These are phyloP conservation scores for Pseudophaeomoniella oleicola DNA, from an alignment of 2,329 filamentous ascomycete genomes.

Conservation along the genomic window DNA sequence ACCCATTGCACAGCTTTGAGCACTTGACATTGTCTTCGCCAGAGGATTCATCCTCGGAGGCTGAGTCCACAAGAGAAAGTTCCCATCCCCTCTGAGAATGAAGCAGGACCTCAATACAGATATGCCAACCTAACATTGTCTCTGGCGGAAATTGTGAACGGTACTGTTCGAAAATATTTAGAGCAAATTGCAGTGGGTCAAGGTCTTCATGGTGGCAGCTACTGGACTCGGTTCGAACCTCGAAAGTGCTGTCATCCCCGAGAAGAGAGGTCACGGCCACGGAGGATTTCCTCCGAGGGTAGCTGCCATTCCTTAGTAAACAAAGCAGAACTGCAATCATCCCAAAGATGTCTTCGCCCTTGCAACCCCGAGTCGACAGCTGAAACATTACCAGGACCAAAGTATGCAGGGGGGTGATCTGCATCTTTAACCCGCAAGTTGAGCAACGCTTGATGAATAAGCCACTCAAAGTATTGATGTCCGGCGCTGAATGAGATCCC, in stretches of 20 bases:
- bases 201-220: conserved; percentile 13
- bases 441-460: conserved; percentile 14
- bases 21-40: too few relatives aligned
- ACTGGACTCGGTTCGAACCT: conserved; percentile 1
- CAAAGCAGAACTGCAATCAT: conserved; percentile 21
- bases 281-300: conserved; percentile 11
- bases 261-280: conserved; percentile 10
- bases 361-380: conserved; percentile 16
- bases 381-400: conserved; percentile 20
- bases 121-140: conserved; percentile 15
- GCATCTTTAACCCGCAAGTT: conserved; percentile 18
- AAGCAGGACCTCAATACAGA: conserved; percentile 12
- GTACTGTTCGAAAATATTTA: not conserved
- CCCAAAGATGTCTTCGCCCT: conserved; percentile 25
- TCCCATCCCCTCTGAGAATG: not conserved
- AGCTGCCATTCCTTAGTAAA: conserved; percentile 15
- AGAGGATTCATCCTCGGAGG: too few relatives aligned
- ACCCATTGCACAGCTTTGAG: not conserved
- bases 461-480: conserved; percentile 12
- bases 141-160: not conserved
- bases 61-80: too few relatives aligned
- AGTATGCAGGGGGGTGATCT: conserved; percentile 20
- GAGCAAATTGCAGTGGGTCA: conserved; percentile 10
- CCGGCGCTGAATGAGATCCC: not conserved
- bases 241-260: conserved; percentile 1